A percentile compares a stretch with the other conserved stretches of the same genome.
Conservation (phyloP, 345 rosid genomes). For the Gossypium raimondii region DNA sequence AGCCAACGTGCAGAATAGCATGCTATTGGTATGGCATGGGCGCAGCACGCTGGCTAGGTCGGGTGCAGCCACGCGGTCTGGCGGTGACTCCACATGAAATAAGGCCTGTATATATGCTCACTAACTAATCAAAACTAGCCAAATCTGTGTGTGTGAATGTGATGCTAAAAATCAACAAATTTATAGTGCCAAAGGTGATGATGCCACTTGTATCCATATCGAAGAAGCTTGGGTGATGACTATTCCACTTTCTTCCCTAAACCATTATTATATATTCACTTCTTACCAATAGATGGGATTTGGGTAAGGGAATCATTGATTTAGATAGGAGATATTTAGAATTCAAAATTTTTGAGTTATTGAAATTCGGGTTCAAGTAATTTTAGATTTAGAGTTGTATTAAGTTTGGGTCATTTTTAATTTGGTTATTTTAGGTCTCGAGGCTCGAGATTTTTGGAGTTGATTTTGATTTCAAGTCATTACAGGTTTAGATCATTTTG, state of each 20-base stretch:
- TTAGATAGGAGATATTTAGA: too few species aligned
- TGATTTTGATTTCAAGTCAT: too few species aligned
- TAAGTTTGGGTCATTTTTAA: too few species aligned
- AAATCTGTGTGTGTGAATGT: neutral
- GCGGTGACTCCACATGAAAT: neutral
- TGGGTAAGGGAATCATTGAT: neutral
- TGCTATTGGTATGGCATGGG: neutral
- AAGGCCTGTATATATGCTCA: neutral
- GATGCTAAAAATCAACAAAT: neutral
- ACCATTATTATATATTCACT: neutral
- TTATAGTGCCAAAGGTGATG: neutral
- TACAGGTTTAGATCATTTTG: too few species aligned
- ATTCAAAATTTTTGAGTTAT: too few species aligned
- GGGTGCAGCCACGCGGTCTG: slow-evolving; percentile 7
- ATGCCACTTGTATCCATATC: neutral
- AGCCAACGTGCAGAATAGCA: neutral
- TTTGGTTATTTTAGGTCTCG: too few species aligned
- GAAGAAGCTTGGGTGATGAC: neutral
- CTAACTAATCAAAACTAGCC: neutral
- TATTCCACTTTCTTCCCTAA: neutral
- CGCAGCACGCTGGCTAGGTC: slow-evolving; percentile 5
- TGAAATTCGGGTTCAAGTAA: too few species aligned
- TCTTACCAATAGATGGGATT: neutral
- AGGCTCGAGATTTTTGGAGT: too few species aligned
- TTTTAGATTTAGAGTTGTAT: too few species aligned